Evolutionary conservation across 1,284 basidiomycete genomes (phyloP), one percentile per base, ranked within the genome.

Genomic region (Athelia sp.): DNA sequence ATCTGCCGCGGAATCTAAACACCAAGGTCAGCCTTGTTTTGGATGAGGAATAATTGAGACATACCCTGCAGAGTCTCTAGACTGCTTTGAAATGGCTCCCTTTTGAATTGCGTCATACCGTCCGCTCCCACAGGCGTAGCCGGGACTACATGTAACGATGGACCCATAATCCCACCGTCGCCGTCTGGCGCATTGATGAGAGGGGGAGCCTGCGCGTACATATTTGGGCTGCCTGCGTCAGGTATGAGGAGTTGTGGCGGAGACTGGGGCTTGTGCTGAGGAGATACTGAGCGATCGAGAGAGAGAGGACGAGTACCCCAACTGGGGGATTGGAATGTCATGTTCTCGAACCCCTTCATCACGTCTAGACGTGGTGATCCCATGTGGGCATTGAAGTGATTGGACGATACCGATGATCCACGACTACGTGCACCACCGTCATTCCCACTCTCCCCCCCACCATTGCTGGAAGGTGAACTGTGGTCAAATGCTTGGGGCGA

Each of bases 111-210:
- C 45, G 67, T 68, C 23, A 68, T 73, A 40, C 68, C 79, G 22
- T 79, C 82, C 34, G 80, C 83, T 54, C 76, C 79, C 50, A 90
- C 72, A 8, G 87, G 88, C 1, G 87, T 90, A n/a, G 87, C 86
- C 23, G 87, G 87, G 4, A 89, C 86, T 52, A 90, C 82, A 57
- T 88, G 79, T 55, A 90, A 72, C 45, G 76, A 76, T 1, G 84
- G 84, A 0, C 82, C 81, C 47, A 68, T 63, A 45, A 72, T 65
- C n/a, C 68, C 69, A 35, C 75, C 81, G 47, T 82, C 78, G 47
- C 78, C 82, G 11, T 79, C 77, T 15, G 84, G 84, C 2, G 83
- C 83, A 54, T 85, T 83, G 61, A 86, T 87, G 52, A 71, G 75
- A 3, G 84, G 84, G 3, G 58, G 56, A 17, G 15, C n/a, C 48